Conservation (phyloP, 2,329 filamentous ascomycete species). For the Neofusicoccum sp. region DNA sequence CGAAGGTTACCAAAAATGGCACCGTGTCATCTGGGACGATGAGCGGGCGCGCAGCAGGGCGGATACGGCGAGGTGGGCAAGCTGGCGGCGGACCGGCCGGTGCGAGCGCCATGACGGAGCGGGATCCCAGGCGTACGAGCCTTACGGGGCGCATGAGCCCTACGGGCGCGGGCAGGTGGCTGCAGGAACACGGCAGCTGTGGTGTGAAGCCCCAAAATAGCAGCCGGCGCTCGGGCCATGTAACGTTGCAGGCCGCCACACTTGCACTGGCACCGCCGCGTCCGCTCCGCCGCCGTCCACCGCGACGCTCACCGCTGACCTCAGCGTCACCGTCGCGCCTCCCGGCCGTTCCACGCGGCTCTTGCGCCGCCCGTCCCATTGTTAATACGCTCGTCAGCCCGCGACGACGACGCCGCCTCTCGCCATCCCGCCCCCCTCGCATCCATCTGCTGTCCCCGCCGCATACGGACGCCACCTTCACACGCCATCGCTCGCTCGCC, state of each 20-base stretch:
- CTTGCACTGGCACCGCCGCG: background rate
- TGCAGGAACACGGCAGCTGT: background rate
- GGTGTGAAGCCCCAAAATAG: constrained; percentile 14
- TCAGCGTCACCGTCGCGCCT: background rate
- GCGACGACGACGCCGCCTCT: too few relatives aligned
- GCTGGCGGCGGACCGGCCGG: background rate
- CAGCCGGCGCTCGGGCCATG: constrained; percentile 2
- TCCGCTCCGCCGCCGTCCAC: background rate
- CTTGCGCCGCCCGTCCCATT: too few relatives aligned
- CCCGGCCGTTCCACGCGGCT: background rate
- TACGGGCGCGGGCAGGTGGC: background rate
- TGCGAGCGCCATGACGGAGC: background rate
- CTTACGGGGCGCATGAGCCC: background rate
- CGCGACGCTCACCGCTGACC: background rate
- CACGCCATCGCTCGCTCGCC: background rate
- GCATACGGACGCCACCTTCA: background rate
- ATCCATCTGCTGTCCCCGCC: background rate
- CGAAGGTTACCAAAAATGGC: background rate
- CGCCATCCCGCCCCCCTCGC: too few relatives aligned
- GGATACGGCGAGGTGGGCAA: background rate
- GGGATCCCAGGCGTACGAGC: background rate
- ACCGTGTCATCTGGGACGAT: background rate
- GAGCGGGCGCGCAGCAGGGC: background rate
- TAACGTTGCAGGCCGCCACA: background rate
- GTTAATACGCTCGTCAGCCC: too few relatives aligned